These are phyloP conservation scores for Colletotrichum falcatum DNA, from an alignment of 2,329 filamentous ascomycete species.

Conservation along the genomic window DNA sequence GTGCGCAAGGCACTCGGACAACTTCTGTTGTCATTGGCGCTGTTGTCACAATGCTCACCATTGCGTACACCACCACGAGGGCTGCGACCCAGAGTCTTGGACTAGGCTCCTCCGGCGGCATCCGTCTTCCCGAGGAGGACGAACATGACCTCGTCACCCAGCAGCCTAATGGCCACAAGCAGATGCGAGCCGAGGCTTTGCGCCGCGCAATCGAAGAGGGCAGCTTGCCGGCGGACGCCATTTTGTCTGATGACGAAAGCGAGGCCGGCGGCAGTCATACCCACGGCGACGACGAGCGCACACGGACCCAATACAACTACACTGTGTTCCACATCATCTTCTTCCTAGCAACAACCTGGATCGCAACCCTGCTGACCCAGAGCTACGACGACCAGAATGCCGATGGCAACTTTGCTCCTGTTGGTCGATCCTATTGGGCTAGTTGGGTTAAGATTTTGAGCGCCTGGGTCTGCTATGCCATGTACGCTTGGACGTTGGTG, in stretches of 20 bases:
- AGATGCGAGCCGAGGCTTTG: conserved; percentile 93
- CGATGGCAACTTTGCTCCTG: conserved; percentile 84
- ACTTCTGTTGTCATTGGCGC: conserved; percentile 93
- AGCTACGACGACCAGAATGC: conserved; percentile 73
- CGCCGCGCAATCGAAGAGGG: conserved; percentile 93
- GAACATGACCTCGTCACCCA: conserved; percentile 91
- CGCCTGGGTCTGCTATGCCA: conserved; percentile 94
- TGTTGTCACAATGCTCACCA: conserved; percentile 94
- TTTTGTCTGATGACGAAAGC: conserved; percentile 80
- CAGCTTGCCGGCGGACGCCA: conserved; percentile 88
- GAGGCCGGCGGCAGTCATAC: conserved; percentile 71
- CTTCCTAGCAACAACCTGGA: conserved; percentile 95
- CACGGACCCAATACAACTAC: conserved; percentile 95
- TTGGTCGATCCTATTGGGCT: conserved; percentile 95
- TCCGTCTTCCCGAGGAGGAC: conserved; percentile 76
- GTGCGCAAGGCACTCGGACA: conserved; percentile 86
- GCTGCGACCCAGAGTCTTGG: conserved; percentile 92
- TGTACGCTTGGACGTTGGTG: conserved; percentile 93
- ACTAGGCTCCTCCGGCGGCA: conserved; percentile 68
- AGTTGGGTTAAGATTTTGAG: conserved; percentile 99
- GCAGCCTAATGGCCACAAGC: conserved; percentile 81
- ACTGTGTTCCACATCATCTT: conserved; percentile 97
- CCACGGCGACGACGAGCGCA: conserved; percentile 85
- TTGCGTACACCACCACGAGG: conserved; percentile 96
- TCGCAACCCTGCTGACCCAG: conserved; percentile 86